Percentiles rank a stretch among this genome's conserved stretches.
These are phyloP conservation scores for Cryptococcus sp. DNA, from an alignment of 1,284 basidiomycete species.

Conservation along the genomic window DNA sequence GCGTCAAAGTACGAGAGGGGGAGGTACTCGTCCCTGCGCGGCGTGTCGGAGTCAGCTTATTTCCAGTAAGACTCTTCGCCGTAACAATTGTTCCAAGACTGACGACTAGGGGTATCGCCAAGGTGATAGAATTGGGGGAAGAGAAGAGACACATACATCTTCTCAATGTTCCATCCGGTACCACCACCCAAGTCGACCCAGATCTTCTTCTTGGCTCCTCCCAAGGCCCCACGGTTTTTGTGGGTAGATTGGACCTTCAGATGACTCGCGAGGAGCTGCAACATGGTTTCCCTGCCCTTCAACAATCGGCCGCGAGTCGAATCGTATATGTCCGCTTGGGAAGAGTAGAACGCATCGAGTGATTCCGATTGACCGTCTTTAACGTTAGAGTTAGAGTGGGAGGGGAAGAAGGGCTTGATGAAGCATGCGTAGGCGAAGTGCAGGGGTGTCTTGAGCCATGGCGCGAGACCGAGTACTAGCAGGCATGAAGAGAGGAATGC, in stretches of 20 bases:
- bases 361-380: conserved; percentile 48
- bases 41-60: too few relatives aligned
- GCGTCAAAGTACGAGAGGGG: conserved; percentile 67
- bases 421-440: conserved; percentile 55
- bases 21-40: conserved; percentile 67
- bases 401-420: conserved; percentile 53
- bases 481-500: conserved; percentile 16
- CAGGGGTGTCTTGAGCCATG: conserved; percentile 32
- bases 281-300: conserved; percentile 70
- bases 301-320: conserved; percentile 63
- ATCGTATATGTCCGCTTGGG: conserved; percentile 73
- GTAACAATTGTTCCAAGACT: too few relatives aligned
- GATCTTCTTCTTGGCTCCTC: conserved; percentile 53
- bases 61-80: too few relatives aligned
- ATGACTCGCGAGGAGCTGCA: conserved; percentile 69
- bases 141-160: conserved; percentile 56
- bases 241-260: conserved; percentile 57
- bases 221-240: not conserved
- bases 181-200: conserved; percentile 85
- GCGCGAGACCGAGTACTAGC: conserved; percentile 8
- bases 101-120: too few relatives aligned
- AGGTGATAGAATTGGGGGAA: not conserved
- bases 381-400: conserved; percentile 18
- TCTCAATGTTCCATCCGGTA: conserved; percentile 80
- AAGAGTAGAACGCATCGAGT: conserved; percentile 63